Base-by-base conservation (phyloP, 2,329 filamentous ascomycete genomes). In the Xylariales sp. region DNA sequence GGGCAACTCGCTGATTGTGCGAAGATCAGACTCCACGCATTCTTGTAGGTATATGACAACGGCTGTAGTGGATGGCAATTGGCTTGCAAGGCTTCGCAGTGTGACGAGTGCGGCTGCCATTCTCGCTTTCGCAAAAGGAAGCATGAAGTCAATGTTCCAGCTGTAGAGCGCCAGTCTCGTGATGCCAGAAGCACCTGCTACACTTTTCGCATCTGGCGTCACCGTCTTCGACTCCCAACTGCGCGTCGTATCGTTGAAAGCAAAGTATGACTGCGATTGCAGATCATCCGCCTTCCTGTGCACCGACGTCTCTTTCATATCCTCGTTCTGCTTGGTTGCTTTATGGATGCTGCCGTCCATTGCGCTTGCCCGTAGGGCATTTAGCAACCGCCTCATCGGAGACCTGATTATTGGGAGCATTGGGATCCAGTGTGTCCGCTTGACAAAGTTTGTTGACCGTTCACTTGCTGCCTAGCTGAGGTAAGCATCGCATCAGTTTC, bases 31-130 rank as follows among this genome's bases (percentile, higher is more conserved):
- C 1, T 49, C 40, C 9, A 64, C 47, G 61, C 73, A 74, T 48
- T 78, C 74, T 45, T 76, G 73, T 2, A 78, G 56, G 52, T 68
- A 70, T 39, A 78, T 61, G 3, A 75, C 56, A 0, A 56, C 49
- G 1, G 69, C 58, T 1, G 57, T 56, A 1, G 39, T 20, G 1
- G 43, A 11, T 1, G 45, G 43, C 1, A 49, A 18, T 6, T 36
- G 37, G 2, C 22, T 29, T 8, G 52, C 28, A 9, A 51, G 46
- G 0, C 12, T 12, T 16, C 52, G 38, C 0, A 62, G 53, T 5
- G 60, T 48, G 2, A 36, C 28, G 2, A 62, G 44, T 1, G 50
- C 59, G 7, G 50, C 43, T 0, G 31, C n/a, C 57, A 62, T 60
- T 3, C 60, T 47, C 9, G 46, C 38, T 16, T 41, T 25, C 3